Conservation (phyloP, 768 basidiomycete species). For the Hydnomerulius pinastri region DNA sequence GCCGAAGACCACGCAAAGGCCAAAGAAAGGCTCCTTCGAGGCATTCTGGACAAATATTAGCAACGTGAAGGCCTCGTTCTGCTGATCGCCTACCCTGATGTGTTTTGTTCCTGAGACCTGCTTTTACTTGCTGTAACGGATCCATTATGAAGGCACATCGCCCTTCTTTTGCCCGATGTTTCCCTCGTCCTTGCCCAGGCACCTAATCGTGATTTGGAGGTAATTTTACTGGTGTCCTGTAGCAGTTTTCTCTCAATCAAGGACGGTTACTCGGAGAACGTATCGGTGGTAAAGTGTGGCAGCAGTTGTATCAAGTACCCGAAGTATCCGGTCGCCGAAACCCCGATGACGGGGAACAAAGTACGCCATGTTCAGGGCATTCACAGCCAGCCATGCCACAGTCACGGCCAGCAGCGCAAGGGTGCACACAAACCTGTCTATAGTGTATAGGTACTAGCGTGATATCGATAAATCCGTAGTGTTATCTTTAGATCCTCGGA, state of each 20-base stretch:
- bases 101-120: not conserved
- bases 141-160: not conserved
- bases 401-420: no score
- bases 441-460: not conserved
- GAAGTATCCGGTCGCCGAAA: no score
- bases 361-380: no score
- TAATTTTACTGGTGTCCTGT: not conserved
- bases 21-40: slow-evolving; percentile 36
- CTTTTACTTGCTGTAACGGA: not conserved
- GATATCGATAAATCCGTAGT: not conserved
- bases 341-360: no score
- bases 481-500: not conserved
- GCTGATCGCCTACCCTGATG: not conserved
- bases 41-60: slow-evolving; percentile 36
- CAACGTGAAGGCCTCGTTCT: not conserved
- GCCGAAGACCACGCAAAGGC: slow-evolving; percentile 35
- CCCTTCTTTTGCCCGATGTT: not conserved
- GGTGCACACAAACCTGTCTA: no score
- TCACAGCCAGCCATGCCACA: no score
- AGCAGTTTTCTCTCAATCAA: not conserved
- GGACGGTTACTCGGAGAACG: not conserved
- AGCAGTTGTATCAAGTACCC: no score
- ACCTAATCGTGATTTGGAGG: not conserved
- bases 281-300: not conserved
- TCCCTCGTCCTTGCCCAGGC: not conserved